These are phyloP conservation scores for Corniculantispora saksenae DNA, from an alignment of 2,329 filamentous ascomycete species.

Conservation along the genomic window DNA sequence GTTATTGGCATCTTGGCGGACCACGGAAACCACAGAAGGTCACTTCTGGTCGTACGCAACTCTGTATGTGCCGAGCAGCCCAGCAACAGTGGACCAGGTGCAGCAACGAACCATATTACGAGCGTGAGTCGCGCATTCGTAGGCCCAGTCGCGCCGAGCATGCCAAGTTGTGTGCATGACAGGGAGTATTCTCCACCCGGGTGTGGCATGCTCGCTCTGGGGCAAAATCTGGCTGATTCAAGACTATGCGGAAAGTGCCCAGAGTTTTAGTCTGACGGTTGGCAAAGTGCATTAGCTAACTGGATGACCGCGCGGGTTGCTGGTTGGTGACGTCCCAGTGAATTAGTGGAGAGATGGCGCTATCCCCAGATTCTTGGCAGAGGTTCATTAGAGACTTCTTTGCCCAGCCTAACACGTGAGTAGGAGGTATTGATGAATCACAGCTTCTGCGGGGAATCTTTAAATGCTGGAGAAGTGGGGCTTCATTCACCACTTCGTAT, in stretches of 20 bases:
- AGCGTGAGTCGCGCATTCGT: neutral
- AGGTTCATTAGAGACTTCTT: neutral
- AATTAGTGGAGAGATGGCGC: conserved; percentile 5
- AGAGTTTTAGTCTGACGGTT: neutral
- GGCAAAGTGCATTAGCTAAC: neutral
- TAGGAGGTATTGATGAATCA: neutral
- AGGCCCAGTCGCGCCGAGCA: neutral
- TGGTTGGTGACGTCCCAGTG: neutral
- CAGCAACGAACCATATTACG: neutral
- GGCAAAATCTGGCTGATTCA: neutral
- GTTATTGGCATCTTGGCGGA: neutral
- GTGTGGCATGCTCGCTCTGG: too few relatives aligned
- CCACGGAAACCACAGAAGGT: neutral
- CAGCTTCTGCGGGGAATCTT: neutral
- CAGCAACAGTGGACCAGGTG: neutral
- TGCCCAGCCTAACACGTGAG: neutral
- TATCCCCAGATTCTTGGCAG: conserved; percentile 12
- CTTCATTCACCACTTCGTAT: too few relatives aligned
- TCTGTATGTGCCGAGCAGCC: neutral
- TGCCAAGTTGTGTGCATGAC: neutral
- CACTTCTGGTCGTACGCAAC: neutral
- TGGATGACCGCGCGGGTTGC: neutral
- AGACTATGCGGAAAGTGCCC: neutral
- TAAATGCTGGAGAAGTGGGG: neutral
- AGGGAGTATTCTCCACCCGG: neutral